These are phyloP conservation scores for Hydrangea macrophylla DNA, from an alignment of 148 eudicot species.

Conservation along the genomic window DNA sequence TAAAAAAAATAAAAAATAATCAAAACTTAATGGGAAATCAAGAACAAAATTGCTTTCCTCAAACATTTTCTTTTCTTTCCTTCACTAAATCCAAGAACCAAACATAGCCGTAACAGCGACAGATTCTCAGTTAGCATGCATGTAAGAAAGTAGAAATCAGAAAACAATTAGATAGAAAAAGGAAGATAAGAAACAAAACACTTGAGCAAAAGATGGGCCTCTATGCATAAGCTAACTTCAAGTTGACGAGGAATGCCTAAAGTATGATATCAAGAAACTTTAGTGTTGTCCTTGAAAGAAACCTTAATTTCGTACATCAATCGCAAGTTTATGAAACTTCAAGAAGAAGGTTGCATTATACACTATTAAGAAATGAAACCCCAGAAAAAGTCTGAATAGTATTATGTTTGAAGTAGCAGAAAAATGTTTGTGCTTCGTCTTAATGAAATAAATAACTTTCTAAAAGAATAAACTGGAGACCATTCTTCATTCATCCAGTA, in stretches of 20 bases:
- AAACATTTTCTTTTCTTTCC: no score
- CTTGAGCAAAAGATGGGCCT: background rate
- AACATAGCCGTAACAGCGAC: no score
- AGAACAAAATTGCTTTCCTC: no score
- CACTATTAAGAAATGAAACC: background rate
- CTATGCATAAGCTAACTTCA: background rate
- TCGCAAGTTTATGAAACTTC: background rate
- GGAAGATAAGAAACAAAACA: background rate
- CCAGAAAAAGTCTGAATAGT: background rate
- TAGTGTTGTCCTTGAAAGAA: no score
- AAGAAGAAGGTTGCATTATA: background rate
- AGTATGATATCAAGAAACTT: background rate
- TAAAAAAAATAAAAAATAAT: no score
- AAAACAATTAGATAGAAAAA: background rate
- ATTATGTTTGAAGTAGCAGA: background rate
- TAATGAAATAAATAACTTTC: background rate
- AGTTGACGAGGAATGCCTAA: background rate
- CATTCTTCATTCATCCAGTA: background rate
- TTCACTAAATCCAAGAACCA: no score
- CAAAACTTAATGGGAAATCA: no score
- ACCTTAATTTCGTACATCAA: background rate
- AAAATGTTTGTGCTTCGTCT: background rate
- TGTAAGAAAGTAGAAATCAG: background rate
- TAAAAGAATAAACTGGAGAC: slow-evolving; percentile 2
- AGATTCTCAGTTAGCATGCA: background rate